Percentiles rank a stretch among this genome's conserved stretches.
These are phyloP conservation scores for Endothia cerciana DNA, from an alignment of 2,329 filamentous ascomycete species.

Conservation along the genomic window DNA sequence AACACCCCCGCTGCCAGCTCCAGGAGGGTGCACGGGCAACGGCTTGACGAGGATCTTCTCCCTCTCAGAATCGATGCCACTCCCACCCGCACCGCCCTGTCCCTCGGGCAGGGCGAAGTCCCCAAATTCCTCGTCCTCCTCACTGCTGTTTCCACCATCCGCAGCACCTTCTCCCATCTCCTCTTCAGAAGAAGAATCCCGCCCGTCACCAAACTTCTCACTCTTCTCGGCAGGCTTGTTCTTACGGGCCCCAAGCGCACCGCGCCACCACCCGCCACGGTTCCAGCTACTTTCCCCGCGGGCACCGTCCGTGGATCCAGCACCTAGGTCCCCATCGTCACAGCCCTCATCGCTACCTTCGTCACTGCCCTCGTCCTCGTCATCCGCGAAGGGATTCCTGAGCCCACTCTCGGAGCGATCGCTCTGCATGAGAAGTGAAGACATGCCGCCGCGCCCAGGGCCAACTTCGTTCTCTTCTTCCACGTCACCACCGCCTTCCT, in stretches of 20 bases:
- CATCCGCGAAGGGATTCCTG: constrained; percentile 61
- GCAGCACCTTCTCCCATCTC: constrained; percentile 54
- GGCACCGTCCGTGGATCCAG: constrained; percentile 38
- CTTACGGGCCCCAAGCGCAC: constrained; percentile 35
- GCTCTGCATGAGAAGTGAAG: constrained; percentile 21
- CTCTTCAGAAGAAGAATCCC: constrained; percentile 42
- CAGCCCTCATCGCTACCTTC: constrained; percentile 51
- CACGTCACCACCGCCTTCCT: constrained; percentile 47
- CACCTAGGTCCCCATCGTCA: constrained; percentile 43
- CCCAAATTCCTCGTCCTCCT: constrained; percentile 68
- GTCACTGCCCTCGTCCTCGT: constrained; percentile 58
- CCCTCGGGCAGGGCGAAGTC: constrained; percentile 70
- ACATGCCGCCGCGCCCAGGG: constrained; percentile 22
- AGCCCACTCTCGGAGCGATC: constrained; percentile 35
- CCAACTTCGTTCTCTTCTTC: constrained; percentile 39
- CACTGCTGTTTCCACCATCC: constrained; percentile 50
- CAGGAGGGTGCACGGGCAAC: constrained; percentile 56
- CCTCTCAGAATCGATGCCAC: constrained; percentile 35
- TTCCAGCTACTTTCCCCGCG: constrained; percentile 36
- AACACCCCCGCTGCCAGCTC: constrained; percentile 31
- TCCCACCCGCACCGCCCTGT: constrained; percentile 31
- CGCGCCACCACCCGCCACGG: constrained; percentile 43
- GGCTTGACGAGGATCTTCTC: constrained; percentile 58
- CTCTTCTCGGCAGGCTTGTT: constrained; percentile 32
- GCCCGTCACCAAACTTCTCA: constrained; percentile 41